Evolutionary conservation across 371 early-diverging fungal genomes (phyloP).

Genomic region (Rhizomucor pusillus): DNA sequence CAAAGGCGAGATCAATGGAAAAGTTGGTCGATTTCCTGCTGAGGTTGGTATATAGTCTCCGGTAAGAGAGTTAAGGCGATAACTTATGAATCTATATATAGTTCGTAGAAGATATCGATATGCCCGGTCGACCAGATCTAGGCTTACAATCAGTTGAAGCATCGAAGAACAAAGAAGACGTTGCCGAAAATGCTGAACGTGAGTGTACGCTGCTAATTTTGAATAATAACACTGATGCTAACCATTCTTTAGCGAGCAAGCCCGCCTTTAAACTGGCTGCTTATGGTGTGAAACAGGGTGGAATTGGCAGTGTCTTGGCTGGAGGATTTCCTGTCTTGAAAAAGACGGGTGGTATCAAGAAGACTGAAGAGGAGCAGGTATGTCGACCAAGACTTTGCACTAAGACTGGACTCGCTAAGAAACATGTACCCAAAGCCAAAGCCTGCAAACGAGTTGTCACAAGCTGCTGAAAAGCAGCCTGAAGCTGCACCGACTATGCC

Average conservation of each 20-base stretch:
- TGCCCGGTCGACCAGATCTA: constrained; percentile 46
- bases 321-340: constrained; percentile 51
- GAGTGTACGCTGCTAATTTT: constrained; percentile 1
- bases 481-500: constrained; percentile 11
- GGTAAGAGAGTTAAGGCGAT: not conserved
- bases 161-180: constrained; percentile 14
- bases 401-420: too few species aligned
- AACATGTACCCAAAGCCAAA: too few species aligned
- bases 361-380: constrained; percentile 10
- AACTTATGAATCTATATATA: constrained; percentile 2
- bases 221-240: not conserved
- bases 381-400: too few species aligned
- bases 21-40: constrained; percentile 66
- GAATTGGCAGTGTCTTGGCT: constrained; percentile 77
- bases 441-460: not conserved
- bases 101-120: constrained; percentile 40
- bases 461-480: constrained; percentile 8
- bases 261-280: constrained; percentile 57
- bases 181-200: constrained; percentile 22
- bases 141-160: constrained; percentile 23
- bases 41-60: constrained; percentile 36
- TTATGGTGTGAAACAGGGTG: constrained; percentile 82
- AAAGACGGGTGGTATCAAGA: constrained; percentile 23
- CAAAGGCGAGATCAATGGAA: constrained; percentile 68
- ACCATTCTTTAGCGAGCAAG: constrained; percentile 7